A percentile compares a stretch with the other conserved stretches of the same genome.
Conservation (phyloP, 2,329 filamentous ascomycete genomes). For the Tolypocladium inflatum region DNA sequence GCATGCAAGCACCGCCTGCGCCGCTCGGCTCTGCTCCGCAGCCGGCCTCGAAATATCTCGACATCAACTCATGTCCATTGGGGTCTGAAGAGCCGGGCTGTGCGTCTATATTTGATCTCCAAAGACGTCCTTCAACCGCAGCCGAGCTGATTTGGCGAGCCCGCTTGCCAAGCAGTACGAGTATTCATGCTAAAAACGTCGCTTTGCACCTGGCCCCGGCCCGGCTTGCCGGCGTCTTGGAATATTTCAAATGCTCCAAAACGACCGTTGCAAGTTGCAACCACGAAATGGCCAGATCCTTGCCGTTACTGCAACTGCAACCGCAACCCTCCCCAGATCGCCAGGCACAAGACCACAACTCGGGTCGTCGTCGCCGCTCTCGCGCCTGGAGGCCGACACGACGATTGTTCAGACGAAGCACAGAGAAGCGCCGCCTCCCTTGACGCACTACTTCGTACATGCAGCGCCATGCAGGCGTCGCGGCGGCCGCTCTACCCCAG, state of each 20-base stretch:
- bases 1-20: neutral
- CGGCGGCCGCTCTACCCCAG: slow-evolving; percentile 2
- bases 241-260: neutral
- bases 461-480: neutral
- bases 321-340: neutral
- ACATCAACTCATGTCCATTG: neutral
- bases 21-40: neutral
- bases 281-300: neutral
- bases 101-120: neutral
- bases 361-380: neutral
- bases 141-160: neutral
- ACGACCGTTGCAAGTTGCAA: no score
- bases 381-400: neutral
- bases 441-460: neutral
- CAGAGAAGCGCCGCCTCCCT: neutral
- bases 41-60: neutral
- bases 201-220: neutral
- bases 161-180: no score
- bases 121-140: neutral
- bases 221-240: neutral
- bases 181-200: neutral
- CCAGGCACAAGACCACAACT: neutral
- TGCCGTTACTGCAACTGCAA: neutral
- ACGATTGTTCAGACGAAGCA: neutral
- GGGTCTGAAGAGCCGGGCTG: neutral